Evolutionary conservation across 1,284 basidiomycete species (phyloP).

Genomic region (Apiotrichum porosum): DNA sequence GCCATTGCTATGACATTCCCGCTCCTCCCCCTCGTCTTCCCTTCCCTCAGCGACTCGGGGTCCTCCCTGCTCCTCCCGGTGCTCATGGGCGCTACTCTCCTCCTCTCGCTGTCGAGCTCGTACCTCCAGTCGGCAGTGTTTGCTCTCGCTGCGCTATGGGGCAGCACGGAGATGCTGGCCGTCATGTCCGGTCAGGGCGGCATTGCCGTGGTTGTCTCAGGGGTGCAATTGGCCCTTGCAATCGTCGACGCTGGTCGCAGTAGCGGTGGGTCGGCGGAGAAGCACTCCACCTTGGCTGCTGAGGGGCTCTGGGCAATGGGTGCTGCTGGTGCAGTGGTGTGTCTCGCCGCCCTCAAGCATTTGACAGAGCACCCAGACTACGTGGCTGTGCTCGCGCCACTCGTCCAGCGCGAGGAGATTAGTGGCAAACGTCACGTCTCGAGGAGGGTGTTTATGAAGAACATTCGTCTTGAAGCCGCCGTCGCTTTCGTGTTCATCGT

Average conservation of each 20-base stretch:
- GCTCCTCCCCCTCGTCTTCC: conserved; percentile 36
- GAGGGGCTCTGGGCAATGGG: conserved; percentile 43
- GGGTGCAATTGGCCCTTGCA: conserved; percentile 38
- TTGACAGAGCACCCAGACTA: conserved; percentile 31
- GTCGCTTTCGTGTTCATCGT: conserved; percentile 70
- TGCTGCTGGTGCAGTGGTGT: conserved; percentile 23
- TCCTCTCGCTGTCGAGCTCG: conserved; percentile 35
- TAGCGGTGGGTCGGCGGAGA: not conserved
- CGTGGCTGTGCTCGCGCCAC: conserved; percentile 15
- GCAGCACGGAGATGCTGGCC: conserved; percentile 37
- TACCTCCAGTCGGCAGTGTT: conserved; percentile 46
- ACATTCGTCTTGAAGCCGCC: conserved; percentile 64
- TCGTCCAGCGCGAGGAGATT: conserved; percentile 10
- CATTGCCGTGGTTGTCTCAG: conserved; percentile 45
- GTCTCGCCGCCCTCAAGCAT: conserved; percentile 28
- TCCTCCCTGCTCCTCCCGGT: conserved; percentile 30
- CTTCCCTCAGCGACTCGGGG: conserved; percentile 20
- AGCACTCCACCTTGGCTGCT: conserved; percentile 23
- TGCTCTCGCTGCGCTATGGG: conserved; percentile 40
- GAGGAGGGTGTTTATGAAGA: conserved; percentile 53
- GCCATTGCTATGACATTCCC: conserved; percentile 37
- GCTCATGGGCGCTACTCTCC: conserved; percentile 30
- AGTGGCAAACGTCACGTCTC: conserved; percentile 17
- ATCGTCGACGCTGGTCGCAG: conserved; percentile 20
- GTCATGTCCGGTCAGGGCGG: conserved; percentile 49